Evolutionary conservation across 495 filamentous ascomycete species (phyloP), one percentile per base, ranked within the genome.

Genomic region (Annulohypoxylon maeteangense): DNA sequence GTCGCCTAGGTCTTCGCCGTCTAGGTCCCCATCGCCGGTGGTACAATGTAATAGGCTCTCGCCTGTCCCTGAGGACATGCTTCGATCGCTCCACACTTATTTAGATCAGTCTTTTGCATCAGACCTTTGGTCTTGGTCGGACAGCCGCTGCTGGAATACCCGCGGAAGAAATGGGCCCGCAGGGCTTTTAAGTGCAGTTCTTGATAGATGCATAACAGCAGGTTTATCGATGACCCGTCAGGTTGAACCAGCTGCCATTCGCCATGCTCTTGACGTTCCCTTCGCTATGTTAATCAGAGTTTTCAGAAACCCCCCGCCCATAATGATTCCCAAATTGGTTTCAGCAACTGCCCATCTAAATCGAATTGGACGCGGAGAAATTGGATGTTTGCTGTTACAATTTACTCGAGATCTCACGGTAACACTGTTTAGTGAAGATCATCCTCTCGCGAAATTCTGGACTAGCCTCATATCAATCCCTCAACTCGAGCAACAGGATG

Each of bases 131-230:
- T 69, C 71, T 47, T 71, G 74, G 62, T 74, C 74, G 31, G 64
- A 58, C 16, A 66, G 42, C 40, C 14, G 62, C 16, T 78, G 71
- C 34, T 78, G 75, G 75, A 74, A 68, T 31, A 56, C 74, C 11
- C 63, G 54, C 23, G 75, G 74, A 5, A 66, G 66, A 45, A 56
- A 61, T 53, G 74, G 75, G 29, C 74, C 75, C 45, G 50, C 75
- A 22, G 74, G 67, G 27, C 68, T 78, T 32, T 38, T 78, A 10
- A 76, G 65, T 67, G 72, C 75, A 4, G 29, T 76, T 4, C 50
- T 76, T 12, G 75, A 78, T 38, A 72, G 75, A 54, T 76, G 70
- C 45, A 72, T 78, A 60, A 78, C 75, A 5, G 71, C 74, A 60
- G 74, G 65, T n/a, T 44, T 78, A 18, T 74, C 74, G 18, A 61